Evolutionary conservation across 2,329 filamentous ascomycete species (phyloP).

Genomic region (Torrubiella hemipterigena): DNA sequence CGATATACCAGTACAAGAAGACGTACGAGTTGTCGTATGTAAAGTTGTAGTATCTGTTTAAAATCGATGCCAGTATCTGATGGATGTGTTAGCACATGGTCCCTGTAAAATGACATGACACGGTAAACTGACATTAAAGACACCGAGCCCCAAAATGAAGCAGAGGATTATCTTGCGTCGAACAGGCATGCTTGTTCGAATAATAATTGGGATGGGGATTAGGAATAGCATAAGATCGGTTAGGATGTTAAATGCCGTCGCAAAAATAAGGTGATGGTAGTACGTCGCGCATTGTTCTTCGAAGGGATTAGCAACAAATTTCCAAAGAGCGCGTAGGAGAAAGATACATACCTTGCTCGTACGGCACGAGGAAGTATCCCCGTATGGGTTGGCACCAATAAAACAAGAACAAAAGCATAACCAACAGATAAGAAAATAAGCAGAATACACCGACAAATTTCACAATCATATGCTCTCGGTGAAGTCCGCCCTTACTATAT

Average conservation of each 20-base stretch:
- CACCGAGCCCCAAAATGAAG: conserved; percentile 42
- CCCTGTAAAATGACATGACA: conserved; percentile 2
- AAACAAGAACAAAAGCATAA: conserved; percentile 36
- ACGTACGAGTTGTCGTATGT: conserved; percentile 39
- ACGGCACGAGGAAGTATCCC: conserved; percentile 39
- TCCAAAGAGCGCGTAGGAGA: too few species aligned
- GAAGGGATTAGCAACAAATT: too few species aligned
- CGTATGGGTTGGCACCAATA: conserved; percentile 41
- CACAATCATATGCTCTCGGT: conserved; percentile 23
- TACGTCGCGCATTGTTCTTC: conserved; percentile 31
- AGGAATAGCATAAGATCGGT: conserved; percentile 31
- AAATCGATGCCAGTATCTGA: conserved; percentile 41
- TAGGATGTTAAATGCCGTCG: conserved; percentile 33
- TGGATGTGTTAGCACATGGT: neutral
- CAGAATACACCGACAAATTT: conserved; percentile 31
- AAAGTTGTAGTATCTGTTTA: conserved; percentile 53
- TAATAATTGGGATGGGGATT: conserved; percentile 32
- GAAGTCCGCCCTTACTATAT: conserved; percentile 13
- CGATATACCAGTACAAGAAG: conserved; percentile 49
- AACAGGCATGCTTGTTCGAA: conserved; percentile 23
- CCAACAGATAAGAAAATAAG: conserved; percentile 30
- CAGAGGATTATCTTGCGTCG: conserved; percentile 40
- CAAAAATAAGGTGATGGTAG: conserved; percentile 32
- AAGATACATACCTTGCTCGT: conserved; percentile 14
- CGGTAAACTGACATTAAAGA: conserved; percentile 24